Evolutionary conservation across 495 filamentous ascomycete species (phyloP).

Genomic region (Penicillium desertorum): DNA sequence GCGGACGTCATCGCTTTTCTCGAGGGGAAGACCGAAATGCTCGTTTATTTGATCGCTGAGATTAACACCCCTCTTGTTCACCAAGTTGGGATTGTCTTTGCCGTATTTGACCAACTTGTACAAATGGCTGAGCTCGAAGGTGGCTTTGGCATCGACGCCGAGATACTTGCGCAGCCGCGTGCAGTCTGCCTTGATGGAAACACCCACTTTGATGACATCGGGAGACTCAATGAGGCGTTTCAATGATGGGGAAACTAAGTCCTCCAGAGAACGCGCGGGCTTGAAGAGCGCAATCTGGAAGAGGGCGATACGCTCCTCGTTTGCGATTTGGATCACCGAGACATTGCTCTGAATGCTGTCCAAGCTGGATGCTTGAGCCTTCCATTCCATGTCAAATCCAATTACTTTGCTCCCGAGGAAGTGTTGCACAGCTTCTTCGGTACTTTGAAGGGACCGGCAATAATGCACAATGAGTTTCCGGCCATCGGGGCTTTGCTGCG

Average conservation of each 20-base stretch:
- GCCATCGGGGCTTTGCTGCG: conserved; percentile 56
- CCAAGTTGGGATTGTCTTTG: conserved; percentile 45
- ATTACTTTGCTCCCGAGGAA: conserved; percentile 69
- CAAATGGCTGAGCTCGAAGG: conserved; percentile 79
- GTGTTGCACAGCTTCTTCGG: conserved; percentile 63
- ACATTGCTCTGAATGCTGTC: conserved; percentile 62
- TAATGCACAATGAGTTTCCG: conserved; percentile 68
- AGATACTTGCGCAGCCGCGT: conserved; percentile 67
- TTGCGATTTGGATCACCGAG: conserved; percentile 78
- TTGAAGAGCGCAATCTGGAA: conserved; percentile 73
- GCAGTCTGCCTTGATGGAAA: conserved; percentile 70
- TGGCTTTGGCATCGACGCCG: conserved; percentile 58
- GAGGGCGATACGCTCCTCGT: conserved; percentile 71
- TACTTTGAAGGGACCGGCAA: conserved; percentile 62
- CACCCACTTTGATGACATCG: conserved; percentile 72
- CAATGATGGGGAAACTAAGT: conserved; percentile 68
- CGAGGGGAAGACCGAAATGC: conserved; percentile 71
- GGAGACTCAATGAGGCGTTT: conserved; percentile 68
- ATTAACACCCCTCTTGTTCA: conserved; percentile 66
- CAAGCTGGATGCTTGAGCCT: conserved; percentile 43
- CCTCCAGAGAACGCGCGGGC: conserved; percentile 39
- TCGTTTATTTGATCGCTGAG: conserved; percentile 68
- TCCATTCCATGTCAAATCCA: conserved; percentile 89
- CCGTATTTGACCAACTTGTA: conserved; percentile 70
- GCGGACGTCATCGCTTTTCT: conserved; percentile 67